Evolutionary conservation across 2,329 filamentous ascomycete genomes (phyloP).

Genomic region (Penicillium nordicum): DNA sequence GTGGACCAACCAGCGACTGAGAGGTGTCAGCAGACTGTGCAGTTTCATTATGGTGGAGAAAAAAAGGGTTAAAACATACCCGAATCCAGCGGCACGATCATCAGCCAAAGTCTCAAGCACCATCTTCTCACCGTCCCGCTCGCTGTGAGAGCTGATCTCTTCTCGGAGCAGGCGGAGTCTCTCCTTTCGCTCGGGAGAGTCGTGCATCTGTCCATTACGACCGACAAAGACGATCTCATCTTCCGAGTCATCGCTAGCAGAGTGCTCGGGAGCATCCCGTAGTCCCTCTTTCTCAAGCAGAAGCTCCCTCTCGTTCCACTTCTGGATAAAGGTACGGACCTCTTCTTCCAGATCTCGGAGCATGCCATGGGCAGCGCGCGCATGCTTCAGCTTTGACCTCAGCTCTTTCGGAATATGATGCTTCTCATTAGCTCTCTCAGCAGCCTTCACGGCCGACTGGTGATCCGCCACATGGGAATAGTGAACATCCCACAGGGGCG

Average conservation of each 20-base stretch:
- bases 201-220: constrained; percentile 60
- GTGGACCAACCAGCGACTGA: constrained; percentile 85
- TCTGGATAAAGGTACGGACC: constrained; percentile 68
- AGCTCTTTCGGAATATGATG: constrained; percentile 72
- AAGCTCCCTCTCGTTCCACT: constrained; percentile 55
- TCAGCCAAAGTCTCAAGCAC: constrained; percentile 77
- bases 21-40: constrained; percentile 14
- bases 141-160: constrained; percentile 26
- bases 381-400: constrained; percentile 73
- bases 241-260: constrained; percentile 55
- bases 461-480: constrained; percentile 42
- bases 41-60: not conserved
- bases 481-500: constrained; percentile 74
- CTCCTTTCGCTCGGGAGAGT: constrained; percentile 54
- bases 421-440: constrained; percentile 36
- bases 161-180: constrained; percentile 48
- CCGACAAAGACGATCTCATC: constrained; percentile 93
- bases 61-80: constrained; percentile 52
- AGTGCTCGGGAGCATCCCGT: constrained; percentile 42
- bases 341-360: constrained; percentile 82
- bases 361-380: constrained; percentile 72
- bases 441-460: constrained; percentile 37
- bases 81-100: constrained; percentile 75
- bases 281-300: constrained; percentile 46
- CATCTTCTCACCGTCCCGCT: constrained; percentile 61